These are phyloP conservation scores for Pinus taeda DNA, from an alignment of 75 land plant species.

Conservation along the genomic window DNA sequence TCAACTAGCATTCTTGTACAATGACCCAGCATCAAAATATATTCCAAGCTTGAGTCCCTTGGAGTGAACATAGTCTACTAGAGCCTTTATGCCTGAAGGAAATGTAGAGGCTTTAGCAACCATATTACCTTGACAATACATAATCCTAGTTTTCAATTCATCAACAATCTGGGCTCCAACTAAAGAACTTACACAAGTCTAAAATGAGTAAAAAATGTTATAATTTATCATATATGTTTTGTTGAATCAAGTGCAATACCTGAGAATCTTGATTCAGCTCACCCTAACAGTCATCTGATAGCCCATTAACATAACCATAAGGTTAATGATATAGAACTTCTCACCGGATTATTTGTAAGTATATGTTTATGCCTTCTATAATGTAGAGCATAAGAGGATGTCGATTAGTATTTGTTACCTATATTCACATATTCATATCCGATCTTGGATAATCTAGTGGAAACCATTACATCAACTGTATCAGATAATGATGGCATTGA, in stretches of 20 bases:
- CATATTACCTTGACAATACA: constrained; percentile 57
- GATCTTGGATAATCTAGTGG: constrained; percentile 57
- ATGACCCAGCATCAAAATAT: constrained; percentile 81
- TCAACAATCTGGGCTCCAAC: background rate
- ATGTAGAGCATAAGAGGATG: background rate
- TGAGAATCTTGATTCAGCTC: too few species aligned
- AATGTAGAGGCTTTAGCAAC: constrained; percentile 53
- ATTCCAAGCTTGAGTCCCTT: constrained; percentile 88
- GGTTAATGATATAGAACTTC: too few species aligned
- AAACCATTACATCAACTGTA: constrained; percentile 86
- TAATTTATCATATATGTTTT: background rate
- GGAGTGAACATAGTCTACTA: constrained; percentile 82
- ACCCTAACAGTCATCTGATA: too few species aligned
- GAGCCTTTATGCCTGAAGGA: constrained; percentile 84
- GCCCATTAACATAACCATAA: too few species aligned
- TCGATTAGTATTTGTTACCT: constrained; percentile 18
- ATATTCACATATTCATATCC: constrained; percentile 75
- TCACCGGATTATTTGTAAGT: too few species aligned
- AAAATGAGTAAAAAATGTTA: background rate
- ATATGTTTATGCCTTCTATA: background rate
- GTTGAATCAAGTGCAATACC: constrained; percentile 10
- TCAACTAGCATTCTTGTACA: background rate
- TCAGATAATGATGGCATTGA: too few species aligned
- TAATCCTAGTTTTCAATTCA: background rate
- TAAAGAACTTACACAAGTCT: too few species aligned